A percentile compares a stretch with the other conserved stretches of the same genome.
Evolutionary conservation across 140 eudicot genomes (phyloP).

Genomic region (Senecio squalidus): DNA sequence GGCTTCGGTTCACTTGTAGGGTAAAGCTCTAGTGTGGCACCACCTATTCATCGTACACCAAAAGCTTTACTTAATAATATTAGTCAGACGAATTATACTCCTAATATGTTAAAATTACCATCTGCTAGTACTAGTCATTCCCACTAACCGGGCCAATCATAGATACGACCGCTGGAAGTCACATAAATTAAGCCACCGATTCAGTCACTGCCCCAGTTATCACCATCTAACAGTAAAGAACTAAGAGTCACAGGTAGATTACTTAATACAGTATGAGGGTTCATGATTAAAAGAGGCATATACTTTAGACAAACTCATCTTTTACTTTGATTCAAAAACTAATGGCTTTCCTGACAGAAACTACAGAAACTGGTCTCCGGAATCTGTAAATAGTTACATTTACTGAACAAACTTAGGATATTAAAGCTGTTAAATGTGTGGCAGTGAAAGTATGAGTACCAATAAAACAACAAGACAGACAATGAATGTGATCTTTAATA

Average conservation of each 20-base stretch:
- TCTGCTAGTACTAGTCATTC: no score
- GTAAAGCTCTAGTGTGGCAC: no score
- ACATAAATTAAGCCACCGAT: constrained; percentile 51
- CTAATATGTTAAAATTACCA: no score
- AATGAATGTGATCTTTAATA: not conserved
- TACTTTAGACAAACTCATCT: constrained; percentile 62
- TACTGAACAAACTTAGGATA: constrained; percentile 18
- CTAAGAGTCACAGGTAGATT: constrained; percentile 80
- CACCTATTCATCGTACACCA: no score
- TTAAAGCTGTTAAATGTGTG: constrained; percentile 1
- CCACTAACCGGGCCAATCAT: no score
- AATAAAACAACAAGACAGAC: not conserved
- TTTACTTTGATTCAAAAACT: constrained; percentile 42
- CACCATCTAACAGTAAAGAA: constrained; percentile 49
- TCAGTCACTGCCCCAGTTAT: constrained; percentile 55
- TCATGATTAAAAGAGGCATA: constrained; percentile 72
- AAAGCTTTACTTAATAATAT: no score
- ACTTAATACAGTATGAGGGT: constrained; percentile 42
- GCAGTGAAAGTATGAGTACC: not conserved
- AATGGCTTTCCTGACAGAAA: constrained; percentile 30
- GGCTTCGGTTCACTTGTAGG: no score
- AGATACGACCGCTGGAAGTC: constrained; percentile 50
- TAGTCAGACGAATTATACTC: no score
- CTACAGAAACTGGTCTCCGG: constrained; percentile 37
- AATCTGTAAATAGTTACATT: constrained; percentile 40